These are phyloP conservation scores for Globisporangium heterothallicum DNA, from an alignment of 352 stramenopile genomes.

Conservation along the genomic window DNA sequence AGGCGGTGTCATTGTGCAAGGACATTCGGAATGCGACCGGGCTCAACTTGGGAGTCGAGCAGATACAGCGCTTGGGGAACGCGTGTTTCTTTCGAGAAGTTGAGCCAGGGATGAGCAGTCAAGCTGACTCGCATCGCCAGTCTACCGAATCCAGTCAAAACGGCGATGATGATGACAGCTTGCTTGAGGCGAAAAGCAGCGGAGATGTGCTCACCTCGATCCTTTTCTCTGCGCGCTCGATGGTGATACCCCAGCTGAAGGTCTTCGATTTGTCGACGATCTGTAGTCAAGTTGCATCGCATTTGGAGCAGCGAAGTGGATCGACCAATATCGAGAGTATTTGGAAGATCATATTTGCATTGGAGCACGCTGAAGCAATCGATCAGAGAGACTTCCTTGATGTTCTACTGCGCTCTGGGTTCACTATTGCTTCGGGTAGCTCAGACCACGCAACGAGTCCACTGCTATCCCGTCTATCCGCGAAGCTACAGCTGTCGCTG, in stretches of 20 bases:
- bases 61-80: constrained; percentile 36
- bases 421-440: constrained; percentile 9
- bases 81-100: constrained; percentile 39
- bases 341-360: constrained; percentile 44
- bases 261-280: constrained; percentile 23
- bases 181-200: constrained; percentile 34
- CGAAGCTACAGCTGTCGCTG: constrained; percentile 36
- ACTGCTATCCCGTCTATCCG: constrained; percentile 18
- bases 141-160: neutral
- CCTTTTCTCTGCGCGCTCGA: constrained; percentile 12
- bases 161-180: constrained; percentile 13
- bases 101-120: constrained; percentile 4
- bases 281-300: constrained; percentile 23
- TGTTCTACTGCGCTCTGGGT: constrained; percentile 30
- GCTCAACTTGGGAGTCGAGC: constrained; percentile 18
- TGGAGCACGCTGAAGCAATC: constrained; percentile 21
- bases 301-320: constrained; percentile 32
- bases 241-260: constrained; percentile 25
- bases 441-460: neutral
- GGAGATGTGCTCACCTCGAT: constrained; percentile 26
- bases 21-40: constrained; percentile 22
- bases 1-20: constrained; percentile 21
- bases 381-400: constrained; percentile 45
- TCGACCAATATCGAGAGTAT: constrained; percentile 26
- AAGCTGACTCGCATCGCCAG: neutral